Conservation (phyloP, 768 basidiomycete genomes). For the Tremella yokohamensis region DNA sequence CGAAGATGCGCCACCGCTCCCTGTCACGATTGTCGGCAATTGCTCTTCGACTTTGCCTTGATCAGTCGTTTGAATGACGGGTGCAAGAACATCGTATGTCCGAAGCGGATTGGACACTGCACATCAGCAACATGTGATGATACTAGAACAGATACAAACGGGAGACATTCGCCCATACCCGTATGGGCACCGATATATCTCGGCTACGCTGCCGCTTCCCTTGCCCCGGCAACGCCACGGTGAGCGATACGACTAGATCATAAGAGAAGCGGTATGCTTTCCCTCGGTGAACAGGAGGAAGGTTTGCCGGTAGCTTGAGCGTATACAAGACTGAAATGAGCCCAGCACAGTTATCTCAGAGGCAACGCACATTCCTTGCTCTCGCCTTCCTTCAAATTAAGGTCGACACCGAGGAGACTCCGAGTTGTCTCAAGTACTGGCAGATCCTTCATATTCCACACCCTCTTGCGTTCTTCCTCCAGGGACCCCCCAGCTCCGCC, state of each 20-base stretch:
- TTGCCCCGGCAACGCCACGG: slow-evolving; percentile 36
- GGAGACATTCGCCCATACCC: slow-evolving; percentile 81
- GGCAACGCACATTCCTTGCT: slow-evolving; percentile 68
- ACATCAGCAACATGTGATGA: not conserved
- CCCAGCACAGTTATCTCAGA: slow-evolving; percentile 1
- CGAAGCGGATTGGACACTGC: slow-evolving; percentile 58
- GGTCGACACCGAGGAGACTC: slow-evolving; percentile 83
- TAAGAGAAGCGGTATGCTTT: slow-evolving; percentile 81
- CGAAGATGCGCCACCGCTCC: not conserved
- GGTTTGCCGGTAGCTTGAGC: slow-evolving; percentile 66
- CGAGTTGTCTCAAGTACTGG: slow-evolving; percentile 84
- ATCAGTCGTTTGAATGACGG: slow-evolving; percentile 56
- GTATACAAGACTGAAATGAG: slow-evolving; percentile 68
- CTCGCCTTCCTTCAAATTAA: slow-evolving; percentile 76
- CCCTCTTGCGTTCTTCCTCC: slow-evolving; percentile 52
- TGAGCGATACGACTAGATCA: slow-evolving; percentile 82
- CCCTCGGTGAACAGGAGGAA: slow-evolving; percentile 89
- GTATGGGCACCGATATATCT: slow-evolving; percentile 75
- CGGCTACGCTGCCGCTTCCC: slow-evolving; percentile 56
- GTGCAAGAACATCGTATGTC: slow-evolving; percentile 82
- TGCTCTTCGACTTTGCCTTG: slow-evolving; percentile 44
- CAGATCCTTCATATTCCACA: slow-evolving; percentile 54
- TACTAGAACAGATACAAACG: slow-evolving; percentile 56
- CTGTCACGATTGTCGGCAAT: too few species aligned
- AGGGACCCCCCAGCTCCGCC: slow-evolving; percentile 48